Evolutionary conservation across 495 filamentous ascomycete genomes (phyloP), one percentile per base, ranked within the genome.

Genomic region (Delitschia confertaspora): DNA sequence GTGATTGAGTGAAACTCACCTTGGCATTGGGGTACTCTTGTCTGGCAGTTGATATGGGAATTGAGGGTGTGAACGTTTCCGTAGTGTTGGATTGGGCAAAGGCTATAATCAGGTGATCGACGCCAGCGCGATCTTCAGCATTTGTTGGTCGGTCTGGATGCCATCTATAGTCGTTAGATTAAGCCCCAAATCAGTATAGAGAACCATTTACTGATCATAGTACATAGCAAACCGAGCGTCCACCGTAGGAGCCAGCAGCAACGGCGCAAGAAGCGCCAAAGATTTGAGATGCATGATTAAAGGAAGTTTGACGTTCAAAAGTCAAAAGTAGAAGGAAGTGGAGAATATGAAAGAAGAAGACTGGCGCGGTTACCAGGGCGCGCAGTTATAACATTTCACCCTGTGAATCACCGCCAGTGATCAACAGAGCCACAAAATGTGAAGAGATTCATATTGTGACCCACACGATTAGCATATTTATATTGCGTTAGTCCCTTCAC

Each of bases 181-280:
- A n/a, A 29, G 11, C 16, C 22, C 13, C 6, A 8, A 18, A 16
- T 1, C 10, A 20, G 26, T 24, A 9, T 21, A 3, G 11, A 37
- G 8, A 16, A 36, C 3, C 18, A 54, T 40, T 44, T 45, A 54
- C 51, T 54, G 35, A 25, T 54, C 51, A 17, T 35, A 25, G 27
- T 54, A 54, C 26, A 54, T 45, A n/a, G 45, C 27, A 18, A 45
- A 54, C 5, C 51, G 38, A 43, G 42, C 49, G 9, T n/a, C 17
- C 6, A 27, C 22, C 9, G 30, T 31, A 27, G 37, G 22, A 1
- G 24, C 43, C 10, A 53, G 33, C 8, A 47, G 9, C 2, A 22
- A 16, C 9, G 43, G 13, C 32, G 31, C 49, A 19, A 53, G 23
- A 1, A 38, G 13, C 16, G 33, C 33, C 31, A 42, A 21, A 10